Base-by-base conservation (phyloP, 352 stramenopile species). In the Globisporangium camurandrum region DNA sequence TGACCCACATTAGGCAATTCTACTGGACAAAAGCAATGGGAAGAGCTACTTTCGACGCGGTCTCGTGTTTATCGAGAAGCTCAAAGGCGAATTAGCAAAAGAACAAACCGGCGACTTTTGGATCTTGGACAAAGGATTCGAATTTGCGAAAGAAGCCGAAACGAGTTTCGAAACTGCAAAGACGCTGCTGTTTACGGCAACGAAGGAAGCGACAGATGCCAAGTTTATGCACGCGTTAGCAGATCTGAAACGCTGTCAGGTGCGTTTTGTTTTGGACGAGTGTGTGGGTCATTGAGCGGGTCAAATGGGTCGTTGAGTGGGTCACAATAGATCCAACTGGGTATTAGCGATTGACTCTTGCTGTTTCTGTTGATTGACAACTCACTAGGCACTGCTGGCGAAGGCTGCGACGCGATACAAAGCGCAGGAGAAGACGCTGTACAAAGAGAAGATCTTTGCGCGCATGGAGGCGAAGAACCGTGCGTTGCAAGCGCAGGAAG, bases 401-500 rank as follows among this genome's bases (percentile, higher is more conserved):
- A 70, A 85, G 47, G 86, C 75, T 45, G 66, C 69, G 1, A 55
- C 62, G 17, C 84, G 83, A 33, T 93, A 93, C 67, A 88, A 88
- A 54, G 73, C 91, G 64, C 73, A 84, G 24, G 79, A 93, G 62
- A 93, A 91, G 59, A 91, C 86, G 59, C 54, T 93, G 50, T 91
- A 91, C 69, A 89, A 88, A 49, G 82, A 93, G 44, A 89, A 91
- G 59, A 93, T 93, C 49, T 91, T 93, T 49, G 78, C 88, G 34
- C 75, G 79, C 22, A 71, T 93, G 59, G 58, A 90, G 46, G 79
- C 75, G 39, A 88, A 88, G 58, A 93, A 93, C 66, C 84, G 85
- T 55, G 59, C 69, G 28, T 51, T 87, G 20, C 77, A 91, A 55
- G 66, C 73, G 30, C 61, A 80, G 28, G 82, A 93, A 52, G 73